Base-by-base conservation (phyloP, 2,329 filamentous ascomycete species). In the Akanthomyces uredinophilus region DNA sequence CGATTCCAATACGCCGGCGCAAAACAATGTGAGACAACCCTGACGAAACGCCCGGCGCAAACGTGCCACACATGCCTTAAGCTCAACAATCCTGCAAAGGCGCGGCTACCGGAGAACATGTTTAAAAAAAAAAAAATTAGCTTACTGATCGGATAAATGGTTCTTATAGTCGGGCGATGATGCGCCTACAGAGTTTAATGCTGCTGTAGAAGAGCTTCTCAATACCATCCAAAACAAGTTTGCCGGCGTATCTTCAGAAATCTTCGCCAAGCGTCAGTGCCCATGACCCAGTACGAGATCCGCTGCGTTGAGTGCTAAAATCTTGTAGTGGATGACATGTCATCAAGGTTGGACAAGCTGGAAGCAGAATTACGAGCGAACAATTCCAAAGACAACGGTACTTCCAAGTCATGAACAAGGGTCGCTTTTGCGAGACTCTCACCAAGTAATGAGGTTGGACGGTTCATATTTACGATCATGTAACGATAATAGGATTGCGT, bases 281-380 rank as follows among this genome's bases (percentile, higher is more conserved):
- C 41, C 32, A 10, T 14, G 35, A 41, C 24, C 5, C 27, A 10
- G 37, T 14, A 1, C 6, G 20, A 3, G 20, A 20, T 11, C 5
- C 18, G 5, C 29, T 41, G 16, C 4, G 14, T 29, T 14, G 2
- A 27, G 13, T 32, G 27, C 32, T 57, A 58, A 61, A 39, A 41
- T 4, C 4, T 0, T 58, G 49, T 64, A 96, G 92, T 97, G 90
- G 93, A 96, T 71, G 92, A 96, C 66, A 96, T 97, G 92, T 90
- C 91, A 16, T 83, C 89, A 64, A 86, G 93, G 29, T 78, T 97
- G 24, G 93, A 97, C 72, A 91, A 87, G 63, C 82, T 97, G 13
- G 93, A 96, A 73, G 81, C 88, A 27, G 87, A 88, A 16, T 80
- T 96, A 50, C 81, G 85, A 68, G 81, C 83, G 44, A 82, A 79